Evolutionary conservation across 2,329 filamentous ascomycete species (phyloP), one percentile per base, ranked within the genome.

Genomic region (Diaporthe sp.): DNA sequence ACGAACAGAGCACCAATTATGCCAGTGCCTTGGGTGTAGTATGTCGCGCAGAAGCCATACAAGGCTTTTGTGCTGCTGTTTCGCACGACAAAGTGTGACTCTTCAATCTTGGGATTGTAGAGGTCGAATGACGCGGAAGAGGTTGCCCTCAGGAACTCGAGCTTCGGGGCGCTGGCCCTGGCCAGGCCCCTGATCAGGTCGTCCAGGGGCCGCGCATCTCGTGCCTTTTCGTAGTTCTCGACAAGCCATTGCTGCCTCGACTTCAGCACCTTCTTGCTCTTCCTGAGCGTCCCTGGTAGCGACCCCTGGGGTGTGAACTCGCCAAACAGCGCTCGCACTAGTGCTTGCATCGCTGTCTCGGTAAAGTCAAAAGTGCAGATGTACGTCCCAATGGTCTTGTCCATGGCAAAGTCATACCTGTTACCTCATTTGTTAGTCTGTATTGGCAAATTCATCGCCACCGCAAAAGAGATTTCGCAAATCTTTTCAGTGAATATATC

Each of bases 321-420:
- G 13, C 96, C 96, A 78, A 96, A 96, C 0, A 98, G 85, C 0
- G 95, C 93, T 74, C 95, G 92, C 25, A 97, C 95, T 6, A 98
- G 86, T 1, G 95, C 94, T 76, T 93, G 92, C 85, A 98, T 91
- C 25, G 96, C 95, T 10, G 94, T 96, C 79, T 98, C 96, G 0
- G 96, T 98, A 80, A 98, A 98, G 84, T 98, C 96, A 82, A 97
- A 98, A 0, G 96, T 98, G 86, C 96, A 98, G 54, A 98, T 89
- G 80, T 98, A 98, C 1, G 96, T 98, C 8, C 94, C 94, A 54
- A 98, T 96, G 0, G 92, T 92, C 77, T 93, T 93, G 80, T 98
- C 96, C 90, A 96, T 95, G 58, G 95, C 95, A 82, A 98, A 98
- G 82, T 98, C 96, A 82, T 98, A 98, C 10, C 64, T 68, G 47